Evolutionary conservation across 164 flowering plant species (phyloP), one percentile per base, ranked within the genome.

Genomic region (Magnolia kwangsiensis): DNA sequence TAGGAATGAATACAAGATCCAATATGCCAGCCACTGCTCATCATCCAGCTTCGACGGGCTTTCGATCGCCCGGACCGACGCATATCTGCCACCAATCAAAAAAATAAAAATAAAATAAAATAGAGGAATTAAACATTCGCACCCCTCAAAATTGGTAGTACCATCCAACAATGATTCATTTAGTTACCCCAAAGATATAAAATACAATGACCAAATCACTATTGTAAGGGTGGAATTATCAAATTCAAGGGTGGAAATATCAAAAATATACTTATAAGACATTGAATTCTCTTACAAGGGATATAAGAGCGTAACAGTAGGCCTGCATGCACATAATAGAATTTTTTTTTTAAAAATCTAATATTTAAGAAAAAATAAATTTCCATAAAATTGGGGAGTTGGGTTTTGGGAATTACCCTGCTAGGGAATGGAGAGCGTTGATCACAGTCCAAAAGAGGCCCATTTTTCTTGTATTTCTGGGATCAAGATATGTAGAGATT

Each of bases 1-100:
- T 69, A 94, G 92, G 67, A 96, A 90, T 0, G 99, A 96, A 70
- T 96, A 96, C 8, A 94, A 45, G 74, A 96, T 96, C 99, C 99
- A 96, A 75, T 96, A 96, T 31, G 99, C 97, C 72, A 96, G 88
- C 99, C 99, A 96, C 79, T 96, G 99, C 77, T 96, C 92, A 78
- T 96, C 99, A 50, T 94, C 99, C 29, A 84, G 75, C 77, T 90
- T 96, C 1, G 94, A 81, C 37, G 96, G 74, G 84, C 90, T 94
- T 80, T 96, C 99, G 14, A 96, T 88, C 8, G 99, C 99, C 50
- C 85, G 71, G 49, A 96, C 88, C 1, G 99, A 94, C 8, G 99
- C 99, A 83, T 90, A 93, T 76, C 98, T 95, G 37, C 55, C 16
- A 58, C n/a, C 50, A 75, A 18, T 61, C 18, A 4, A 20, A 65